Percentiles rank a stretch among this genome's conserved stretches.
phyloP scores from a whole-genome alignment of 1,139 yeast genomes.

The Groenewaldozyma sp. region DNA sequence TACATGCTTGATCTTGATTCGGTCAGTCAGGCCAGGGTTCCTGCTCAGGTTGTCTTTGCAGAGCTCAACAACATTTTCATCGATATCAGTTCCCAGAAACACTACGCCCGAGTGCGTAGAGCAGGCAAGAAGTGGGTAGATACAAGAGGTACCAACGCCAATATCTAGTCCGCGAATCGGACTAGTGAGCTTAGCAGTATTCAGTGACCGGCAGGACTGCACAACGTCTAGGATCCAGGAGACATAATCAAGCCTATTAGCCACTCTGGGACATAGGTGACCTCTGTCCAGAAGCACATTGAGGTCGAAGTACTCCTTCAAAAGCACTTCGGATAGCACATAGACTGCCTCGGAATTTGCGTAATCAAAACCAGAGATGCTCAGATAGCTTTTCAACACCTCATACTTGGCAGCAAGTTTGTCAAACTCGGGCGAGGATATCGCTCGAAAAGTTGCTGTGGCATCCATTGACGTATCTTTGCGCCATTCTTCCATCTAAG shows the following conservation, averaged over 20 bases:
- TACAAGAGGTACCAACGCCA: constrained; percentile 38
- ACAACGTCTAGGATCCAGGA: constrained; percentile 15
- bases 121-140: constrained; percentile 33
- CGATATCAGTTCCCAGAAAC: constrained; percentile 35
- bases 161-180: constrained; percentile 16
- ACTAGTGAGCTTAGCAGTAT: background rate
- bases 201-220: background rate
- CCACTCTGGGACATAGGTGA: constrained; percentile 22
- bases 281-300: constrained; percentile 13
- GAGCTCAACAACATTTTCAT: constrained; percentile 22
- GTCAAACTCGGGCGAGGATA: constrained; percentile 10
- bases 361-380: constrained; percentile 10
- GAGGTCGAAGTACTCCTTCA: constrained; percentile 16
- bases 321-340: constrained; percentile 14
- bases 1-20: constrained; percentile 4
- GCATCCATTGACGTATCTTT: no score
- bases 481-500: no score
- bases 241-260: constrained; percentile 22
- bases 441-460: constrained; percentile 5
- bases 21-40: constrained; percentile 3
- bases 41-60: constrained; percentile 15
- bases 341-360: constrained; percentile 12
- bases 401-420: constrained; percentile 5
- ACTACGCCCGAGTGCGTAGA: constrained; percentile 17
- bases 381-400: background rate